A percentile compares a stretch with the other conserved stretches of the same genome.
These are phyloP conservation scores for Daldinia childiae DNA, from an alignment of 495 filamentous ascomycete genomes.

Conservation along the genomic window DNA sequence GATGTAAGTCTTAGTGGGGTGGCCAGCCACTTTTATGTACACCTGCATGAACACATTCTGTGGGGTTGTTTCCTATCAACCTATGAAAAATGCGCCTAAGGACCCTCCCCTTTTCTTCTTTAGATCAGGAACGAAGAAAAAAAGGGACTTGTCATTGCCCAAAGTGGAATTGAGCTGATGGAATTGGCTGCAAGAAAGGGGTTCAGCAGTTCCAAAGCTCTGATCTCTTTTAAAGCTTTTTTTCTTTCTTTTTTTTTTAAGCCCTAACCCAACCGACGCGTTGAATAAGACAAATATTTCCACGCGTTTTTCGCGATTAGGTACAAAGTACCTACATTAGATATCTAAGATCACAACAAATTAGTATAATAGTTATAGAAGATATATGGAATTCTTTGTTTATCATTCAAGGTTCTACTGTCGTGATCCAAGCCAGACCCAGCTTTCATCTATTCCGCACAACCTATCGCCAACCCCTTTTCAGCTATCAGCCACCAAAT, in stretches of 20 bases:
- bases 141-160: slow-evolving; percentile 29
- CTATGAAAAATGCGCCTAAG: slow-evolving; percentile 24
- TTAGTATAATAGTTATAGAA: no score
- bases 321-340: background rate
- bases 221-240: background rate
- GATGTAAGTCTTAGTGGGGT: slow-evolving; percentile 1
- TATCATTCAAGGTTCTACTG: background rate
- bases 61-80: slow-evolving; percentile 24
- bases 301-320: background rate
- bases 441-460: background rate
- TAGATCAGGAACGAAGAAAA: slow-evolving; percentile 39
- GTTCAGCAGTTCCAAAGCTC: slow-evolving; percentile 14
- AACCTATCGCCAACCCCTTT: background rate
- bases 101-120: slow-evolving; percentile 26
- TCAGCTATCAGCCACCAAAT: background rate
- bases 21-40: slow-evolving; percentile 14
- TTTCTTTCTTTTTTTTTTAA: background rate
- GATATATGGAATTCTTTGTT: no score
- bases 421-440: background rate
- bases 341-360: background rate
- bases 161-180: slow-evolving; percentile 26
- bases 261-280: background rate
- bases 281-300: background rate
- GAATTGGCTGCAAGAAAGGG: slow-evolving; percentile 32
- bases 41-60: slow-evolving; percentile 40